phyloP scores from a whole-genome alignment of 139 green algal species.

The Tetradesmus obliquus region DNA sequence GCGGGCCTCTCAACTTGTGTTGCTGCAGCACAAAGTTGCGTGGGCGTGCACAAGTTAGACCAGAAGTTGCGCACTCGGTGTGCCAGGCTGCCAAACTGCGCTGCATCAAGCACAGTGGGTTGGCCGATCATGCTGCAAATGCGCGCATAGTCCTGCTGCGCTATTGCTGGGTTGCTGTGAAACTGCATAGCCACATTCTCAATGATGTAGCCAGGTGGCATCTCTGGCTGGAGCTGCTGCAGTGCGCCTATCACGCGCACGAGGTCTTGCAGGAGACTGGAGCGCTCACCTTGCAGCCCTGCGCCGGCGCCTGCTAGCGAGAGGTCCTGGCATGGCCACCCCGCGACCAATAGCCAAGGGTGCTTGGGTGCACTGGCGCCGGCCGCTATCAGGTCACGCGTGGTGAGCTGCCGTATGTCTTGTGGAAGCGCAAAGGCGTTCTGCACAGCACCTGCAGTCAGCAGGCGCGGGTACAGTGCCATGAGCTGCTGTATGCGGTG shows the following conservation, averaged over 20 bases:
- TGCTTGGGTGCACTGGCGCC: no score
- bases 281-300: background rate
- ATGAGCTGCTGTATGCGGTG: no score
- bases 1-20: background rate
- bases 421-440: background rate
- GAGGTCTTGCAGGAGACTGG: background rate
- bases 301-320: background rate
- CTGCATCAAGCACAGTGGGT: background rate
- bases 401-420: background rate
- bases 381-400: background rate
- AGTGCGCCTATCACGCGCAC: background rate
- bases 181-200: no score
- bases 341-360: constrained; percentile 39
- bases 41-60: background rate
- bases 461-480: background rate
- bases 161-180: no score
- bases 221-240: background rate
- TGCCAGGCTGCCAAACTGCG: constrained; percentile 18
- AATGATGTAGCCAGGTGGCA: background rate
- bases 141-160: no score
- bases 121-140: no score
- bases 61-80: background rate
- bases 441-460: background rate
- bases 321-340: constrained; percentile 35
- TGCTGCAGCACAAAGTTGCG: background rate